A percentile compares a stretch with the other conserved stretches of the same genome.
These are phyloP conservation scores for Torulaspora franciscae DNA, from an alignment of 805 yeast species.

Conservation along the genomic window DNA sequence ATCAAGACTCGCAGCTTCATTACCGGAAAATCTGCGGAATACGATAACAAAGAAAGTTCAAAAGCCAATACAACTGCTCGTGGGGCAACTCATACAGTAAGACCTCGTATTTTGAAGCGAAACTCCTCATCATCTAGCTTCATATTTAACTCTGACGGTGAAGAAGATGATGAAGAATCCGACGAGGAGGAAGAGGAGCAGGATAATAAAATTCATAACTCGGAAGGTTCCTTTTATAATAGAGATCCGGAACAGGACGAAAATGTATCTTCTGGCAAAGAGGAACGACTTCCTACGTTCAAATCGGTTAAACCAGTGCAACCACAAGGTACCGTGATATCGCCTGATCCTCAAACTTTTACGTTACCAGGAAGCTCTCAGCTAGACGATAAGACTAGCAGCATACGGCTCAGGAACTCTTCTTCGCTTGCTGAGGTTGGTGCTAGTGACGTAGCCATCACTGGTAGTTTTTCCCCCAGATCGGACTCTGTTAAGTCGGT, in stretches of 20 bases:
- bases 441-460: constrained; percentile 45
- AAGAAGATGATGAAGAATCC: constrained; percentile 21
- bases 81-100: constrained; percentile 7
- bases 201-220: neutral
- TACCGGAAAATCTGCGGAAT: constrained; percentile 26
- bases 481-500: constrained; percentile 27
- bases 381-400: constrained; percentile 9
- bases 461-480: constrained; percentile 36
- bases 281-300: neutral
- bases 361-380: constrained; percentile 9
- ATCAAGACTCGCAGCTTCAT: constrained; percentile 30
- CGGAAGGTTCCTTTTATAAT: no score
- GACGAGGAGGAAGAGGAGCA: constrained; percentile 3
- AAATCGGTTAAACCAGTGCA: constrained; percentile 6
- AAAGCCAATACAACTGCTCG: neutral
- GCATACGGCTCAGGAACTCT: constrained; percentile 13
- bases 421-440: constrained; percentile 24
- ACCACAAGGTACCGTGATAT: constrained; percentile 11
- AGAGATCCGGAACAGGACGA: neutral
- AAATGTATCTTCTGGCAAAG: neutral
- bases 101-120: constrained; percentile 14
- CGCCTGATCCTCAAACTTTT: constrained; percentile 7
- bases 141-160: constrained; percentile 33
- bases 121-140: constrained; percentile 25
- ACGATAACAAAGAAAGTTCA: constrained; percentile 4